phyloP scores from a whole-genome alignment of 495 filamentous ascomycete species.

The Rostrohypoxylon terebratum region DNA sequence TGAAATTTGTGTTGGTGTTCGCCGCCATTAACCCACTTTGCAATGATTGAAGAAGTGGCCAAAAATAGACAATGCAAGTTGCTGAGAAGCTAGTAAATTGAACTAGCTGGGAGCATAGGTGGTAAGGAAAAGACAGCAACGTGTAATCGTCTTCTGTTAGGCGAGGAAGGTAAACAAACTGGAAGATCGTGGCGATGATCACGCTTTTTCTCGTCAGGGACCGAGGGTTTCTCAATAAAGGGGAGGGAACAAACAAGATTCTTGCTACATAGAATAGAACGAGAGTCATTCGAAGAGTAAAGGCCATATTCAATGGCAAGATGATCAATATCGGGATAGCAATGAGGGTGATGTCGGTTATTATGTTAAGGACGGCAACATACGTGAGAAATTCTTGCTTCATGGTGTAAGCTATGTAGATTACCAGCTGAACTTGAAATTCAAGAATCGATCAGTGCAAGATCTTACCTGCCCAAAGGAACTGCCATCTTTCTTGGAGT shows the following conservation, averaged over 20 bases:
- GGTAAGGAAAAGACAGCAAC: slow-evolving; percentile 27
- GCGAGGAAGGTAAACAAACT: slow-evolving; percentile 24
- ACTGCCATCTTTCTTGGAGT: neutral
- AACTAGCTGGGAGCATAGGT: neutral
- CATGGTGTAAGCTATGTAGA: neutral
- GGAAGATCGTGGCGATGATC: slow-evolving; percentile 19
- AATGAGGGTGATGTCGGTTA: no score
- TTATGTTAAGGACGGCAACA: no score
- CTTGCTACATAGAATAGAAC: no score
- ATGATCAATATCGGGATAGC: no score
- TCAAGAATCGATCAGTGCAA: neutral
- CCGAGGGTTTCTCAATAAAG: neutral
- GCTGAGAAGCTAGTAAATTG: neutral
- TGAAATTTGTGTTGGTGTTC: slow-evolving; percentile 7
- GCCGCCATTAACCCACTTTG: slow-evolving; percentile 28
- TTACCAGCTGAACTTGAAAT: neutral
- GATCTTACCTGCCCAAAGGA: neutral
- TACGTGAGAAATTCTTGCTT: slow-evolving; percentile 2
- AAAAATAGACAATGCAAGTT: slow-evolving; percentile 35
- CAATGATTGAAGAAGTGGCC: slow-evolving; percentile 33
- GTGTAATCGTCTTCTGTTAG: slow-evolving; percentile 29
- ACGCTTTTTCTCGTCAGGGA: slow-evolving; percentile 9
- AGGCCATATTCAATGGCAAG: no score
- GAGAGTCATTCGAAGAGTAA: no score
- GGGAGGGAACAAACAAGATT: neutral